These are phyloP conservation scores for Camellia oleifera DNA, from an alignment of 179 eudicot genomes.

Conservation along the genomic window DNA sequence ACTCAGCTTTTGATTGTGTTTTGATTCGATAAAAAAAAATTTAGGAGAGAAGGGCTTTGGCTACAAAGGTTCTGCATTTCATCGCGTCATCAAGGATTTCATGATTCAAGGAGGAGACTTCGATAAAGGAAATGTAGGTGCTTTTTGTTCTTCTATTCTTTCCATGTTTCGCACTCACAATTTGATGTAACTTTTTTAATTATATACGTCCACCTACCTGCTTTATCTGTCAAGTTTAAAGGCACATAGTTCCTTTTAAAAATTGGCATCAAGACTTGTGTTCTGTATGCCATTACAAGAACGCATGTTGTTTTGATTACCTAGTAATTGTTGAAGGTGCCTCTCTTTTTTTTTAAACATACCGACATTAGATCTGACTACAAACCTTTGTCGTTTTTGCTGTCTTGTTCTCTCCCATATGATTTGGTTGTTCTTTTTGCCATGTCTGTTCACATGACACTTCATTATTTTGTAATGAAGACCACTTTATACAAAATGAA, in stretches of 20 bases:
- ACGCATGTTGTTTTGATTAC: not conserved
- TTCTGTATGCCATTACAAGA: not conserved
- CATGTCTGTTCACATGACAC: not conserved
- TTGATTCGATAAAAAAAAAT: slow-evolving; percentile 11
- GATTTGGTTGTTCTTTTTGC: not conserved
- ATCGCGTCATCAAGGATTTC: slow-evolving; percentile 89
- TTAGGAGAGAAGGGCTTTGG: slow-evolving; percentile 96
- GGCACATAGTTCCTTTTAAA: not conserved
- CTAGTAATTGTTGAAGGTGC: not conserved
- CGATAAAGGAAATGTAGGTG: slow-evolving; percentile 89
- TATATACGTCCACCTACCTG: not conserved
- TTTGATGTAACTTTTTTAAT: not conserved
- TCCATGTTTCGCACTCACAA: not conserved
- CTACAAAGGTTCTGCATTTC: slow-evolving; percentile 79
- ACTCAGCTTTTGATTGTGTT: not conserved
- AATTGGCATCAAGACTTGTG: not conserved
- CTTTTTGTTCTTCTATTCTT: slow-evolving; percentile 2
- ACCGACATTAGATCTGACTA: not conserved
- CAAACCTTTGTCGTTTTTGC: not conserved
- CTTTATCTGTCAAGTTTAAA: not conserved
- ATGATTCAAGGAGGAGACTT: slow-evolving; percentile 99
- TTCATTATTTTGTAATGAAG: not conserved
- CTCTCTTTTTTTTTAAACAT: not conserved
- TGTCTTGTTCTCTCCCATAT: not conserved
- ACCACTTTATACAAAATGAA: not conserved